Conservation (phyloP, 1,139 yeast species). For the Yamadazyma blattariae region DNA sequence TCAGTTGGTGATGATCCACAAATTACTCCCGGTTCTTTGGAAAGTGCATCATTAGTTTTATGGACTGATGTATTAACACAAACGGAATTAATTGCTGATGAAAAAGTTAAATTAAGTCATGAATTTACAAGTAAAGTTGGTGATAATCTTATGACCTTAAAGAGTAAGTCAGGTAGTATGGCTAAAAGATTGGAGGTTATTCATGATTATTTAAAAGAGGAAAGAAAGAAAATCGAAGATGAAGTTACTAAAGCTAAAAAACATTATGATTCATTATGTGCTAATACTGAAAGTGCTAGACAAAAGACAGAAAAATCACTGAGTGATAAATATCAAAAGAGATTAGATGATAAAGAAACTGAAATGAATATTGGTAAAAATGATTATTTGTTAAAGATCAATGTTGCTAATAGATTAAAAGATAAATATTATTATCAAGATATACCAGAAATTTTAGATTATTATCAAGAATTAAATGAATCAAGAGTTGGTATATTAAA, state of each 20-base stretch:
- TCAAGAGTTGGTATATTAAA: conserved; percentile 72
- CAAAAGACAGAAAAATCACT: conserved; percentile 61
- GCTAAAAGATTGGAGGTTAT: conserved; percentile 56
- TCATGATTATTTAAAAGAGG: conserved; percentile 54
- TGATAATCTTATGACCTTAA: conserved; percentile 58
- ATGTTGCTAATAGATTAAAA: conserved; percentile 83
- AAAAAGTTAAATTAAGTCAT: conserved; percentile 56
- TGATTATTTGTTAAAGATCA: conserved; percentile 74
- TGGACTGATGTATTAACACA: conserved; percentile 90
- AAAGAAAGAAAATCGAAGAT: conserved; percentile 60
- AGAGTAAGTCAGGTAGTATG: conserved; percentile 51
- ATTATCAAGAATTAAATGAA: conserved; percentile 82
- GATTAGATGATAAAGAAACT: conserved; percentile 58
- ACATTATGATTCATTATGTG: conserved; percentile 76
- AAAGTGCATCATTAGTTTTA: conserved; percentile 86
- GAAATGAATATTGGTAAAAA: conserved; percentile 90
- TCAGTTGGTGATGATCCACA: conserved; percentile 92
- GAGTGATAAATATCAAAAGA: conserved; percentile 57
- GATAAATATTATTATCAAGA: conserved; percentile 94
- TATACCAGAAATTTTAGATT: conserved; percentile 85
- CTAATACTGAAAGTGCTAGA: conserved; percentile 76
- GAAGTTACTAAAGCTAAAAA: conserved; percentile 71
- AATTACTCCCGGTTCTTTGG: conserved; percentile 92
- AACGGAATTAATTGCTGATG: conserved; percentile 77
- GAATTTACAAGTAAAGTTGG: conserved; percentile 64